Conservation (phyloP, 768 basidiomycete species). For the Asterophora lycoperdoides region DNA sequence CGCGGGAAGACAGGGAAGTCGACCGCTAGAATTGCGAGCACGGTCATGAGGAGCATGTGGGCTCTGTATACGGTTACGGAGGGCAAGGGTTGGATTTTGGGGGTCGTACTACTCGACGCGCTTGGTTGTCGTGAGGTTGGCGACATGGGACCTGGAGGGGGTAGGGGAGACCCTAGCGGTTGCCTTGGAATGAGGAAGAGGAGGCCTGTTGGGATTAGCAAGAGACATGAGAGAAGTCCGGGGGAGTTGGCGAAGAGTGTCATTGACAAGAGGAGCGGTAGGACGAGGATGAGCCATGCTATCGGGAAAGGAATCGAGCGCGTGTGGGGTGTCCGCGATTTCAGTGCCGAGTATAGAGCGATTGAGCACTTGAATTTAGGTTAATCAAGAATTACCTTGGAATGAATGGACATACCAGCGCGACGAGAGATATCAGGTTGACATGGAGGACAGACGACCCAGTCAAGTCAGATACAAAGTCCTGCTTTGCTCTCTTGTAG, state of each 20-base stretch:
- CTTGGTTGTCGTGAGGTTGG: slow-evolving; percentile 9
- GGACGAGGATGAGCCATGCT: slow-evolving; percentile 62
- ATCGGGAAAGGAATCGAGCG: slow-evolving; percentile 34
- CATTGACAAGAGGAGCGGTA: slow-evolving; percentile 80
- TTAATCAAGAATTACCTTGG: slow-evolving; percentile 4
- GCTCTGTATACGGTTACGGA: slow-evolving; percentile 86
- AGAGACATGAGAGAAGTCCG: slow-evolving; percentile 40
- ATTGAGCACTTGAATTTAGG: slow-evolving; percentile 55
- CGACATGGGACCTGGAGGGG: slow-evolving; percentile 30
- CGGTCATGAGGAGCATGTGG: slow-evolving; percentile 93
- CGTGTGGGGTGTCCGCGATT: slow-evolving; percentile 41
- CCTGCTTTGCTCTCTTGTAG: slow-evolving; percentile 81
- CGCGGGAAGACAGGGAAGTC: slow-evolving; percentile 94
- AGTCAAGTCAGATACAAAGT: slow-evolving; percentile 69
- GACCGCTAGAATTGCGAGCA: slow-evolving; percentile 89
- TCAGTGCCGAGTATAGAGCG: slow-evolving; percentile 58
- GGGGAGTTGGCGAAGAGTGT: slow-evolving; percentile 69
- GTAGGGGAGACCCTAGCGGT: slow-evolving; percentile 46
- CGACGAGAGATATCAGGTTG: slow-evolving; percentile 55
- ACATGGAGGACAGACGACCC: slow-evolving; percentile 69
- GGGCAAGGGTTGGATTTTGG: slow-evolving; percentile 48
- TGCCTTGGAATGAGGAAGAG: slow-evolving; percentile 41
- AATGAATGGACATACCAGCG: slow-evolving; percentile 25
- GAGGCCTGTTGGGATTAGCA: slow-evolving; percentile 43
- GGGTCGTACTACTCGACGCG: slow-evolving; percentile 1